Percentiles rank a stretch among this genome's conserved stretches.
These are phyloP conservation scores for Balansia obtecta DNA, from an alignment of 2,329 filamentous ascomycete species.

Conservation along the genomic window DNA sequence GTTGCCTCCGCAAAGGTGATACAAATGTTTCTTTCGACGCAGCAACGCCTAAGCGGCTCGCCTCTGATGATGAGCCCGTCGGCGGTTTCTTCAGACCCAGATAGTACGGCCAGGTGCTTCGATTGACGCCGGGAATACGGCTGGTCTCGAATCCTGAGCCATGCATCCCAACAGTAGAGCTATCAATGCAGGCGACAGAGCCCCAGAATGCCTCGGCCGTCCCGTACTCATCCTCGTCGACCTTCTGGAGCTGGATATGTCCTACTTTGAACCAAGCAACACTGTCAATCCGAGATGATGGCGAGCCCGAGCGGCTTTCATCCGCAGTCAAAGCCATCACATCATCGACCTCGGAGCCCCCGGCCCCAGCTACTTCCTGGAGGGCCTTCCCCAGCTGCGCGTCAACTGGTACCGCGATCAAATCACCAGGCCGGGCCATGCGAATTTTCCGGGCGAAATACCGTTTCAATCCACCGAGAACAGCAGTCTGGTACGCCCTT, in stretches of 20 bases:
- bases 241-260: slow-evolving; percentile 49
- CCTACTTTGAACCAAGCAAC: slow-evolving; percentile 92
- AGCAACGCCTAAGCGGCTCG: slow-evolving; percentile 26
- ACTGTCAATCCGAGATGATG: slow-evolving; percentile 32
- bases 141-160: slow-evolving; percentile 81
- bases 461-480: slow-evolving; percentile 76
- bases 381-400: slow-evolving; percentile 71
- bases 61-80: slow-evolving; percentile 24
- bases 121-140: slow-evolving; percentile 62
- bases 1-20: slow-evolving; percentile 51
- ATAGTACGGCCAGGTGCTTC: slow-evolving; percentile 83
- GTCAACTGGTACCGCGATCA: slow-evolving; percentile 83
- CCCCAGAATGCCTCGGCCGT: slow-evolving; percentile 67
- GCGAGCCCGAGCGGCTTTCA: slow-evolving; percentile 14
- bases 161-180: slow-evolving; percentile 75
- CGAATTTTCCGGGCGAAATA: slow-evolving; percentile 78
- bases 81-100: slow-evolving; percentile 62
- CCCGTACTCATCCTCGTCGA: slow-evolving; percentile 44
- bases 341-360: slow-evolving; percentile 61
- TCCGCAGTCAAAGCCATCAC: slow-evolving; percentile 40
- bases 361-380: slow-evolving; percentile 53
- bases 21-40: slow-evolving; percentile 38
- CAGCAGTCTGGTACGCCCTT: slow-evolving; percentile 67
- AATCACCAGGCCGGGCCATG: slow-evolving; percentile 73
- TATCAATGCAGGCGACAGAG: slow-evolving; percentile 75